These are phyloP conservation scores for Trichoderma simmonsii DNA, from an alignment of 2,329 filamentous ascomycete genomes.

Conservation along the genomic window DNA sequence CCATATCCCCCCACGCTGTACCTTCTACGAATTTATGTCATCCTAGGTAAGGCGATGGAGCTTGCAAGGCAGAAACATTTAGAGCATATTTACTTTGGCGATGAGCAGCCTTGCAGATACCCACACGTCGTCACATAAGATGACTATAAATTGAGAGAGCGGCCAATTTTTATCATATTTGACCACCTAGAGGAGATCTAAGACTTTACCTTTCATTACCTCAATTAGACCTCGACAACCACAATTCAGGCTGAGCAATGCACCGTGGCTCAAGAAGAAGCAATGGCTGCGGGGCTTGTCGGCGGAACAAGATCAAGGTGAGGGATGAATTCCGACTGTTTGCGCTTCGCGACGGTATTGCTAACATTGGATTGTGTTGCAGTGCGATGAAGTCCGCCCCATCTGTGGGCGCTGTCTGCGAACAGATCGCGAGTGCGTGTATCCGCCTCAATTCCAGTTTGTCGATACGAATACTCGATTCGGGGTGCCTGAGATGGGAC, in stretches of 20 bases:
- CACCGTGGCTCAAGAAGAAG: neutral
- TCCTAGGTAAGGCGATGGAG: neutral
- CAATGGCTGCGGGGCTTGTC: neutral
- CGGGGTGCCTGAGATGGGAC: neutral
- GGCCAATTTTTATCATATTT: neutral
- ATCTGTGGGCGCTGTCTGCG: neutral
- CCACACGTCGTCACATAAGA: neutral
- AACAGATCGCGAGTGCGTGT: neutral
- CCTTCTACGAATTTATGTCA: neutral
- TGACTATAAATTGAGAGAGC: neutral
- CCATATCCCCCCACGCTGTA: neutral
- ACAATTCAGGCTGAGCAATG: neutral
- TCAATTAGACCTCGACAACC: neutral
- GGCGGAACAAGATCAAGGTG: neutral
- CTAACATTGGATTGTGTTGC: neutral
- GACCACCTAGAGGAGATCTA: neutral
- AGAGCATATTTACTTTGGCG: neutral
- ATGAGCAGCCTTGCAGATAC: neutral
- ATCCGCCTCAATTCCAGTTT: neutral
- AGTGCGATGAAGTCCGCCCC: neutral
- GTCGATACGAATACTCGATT: neutral
- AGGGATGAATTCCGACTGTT: neutral
- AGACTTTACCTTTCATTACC: neutral
- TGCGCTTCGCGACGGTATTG: neutral
- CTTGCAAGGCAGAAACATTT: neutral